Conservation (phyloP, 352 stramenopile species). For the Pythium diclinum region DNA sequence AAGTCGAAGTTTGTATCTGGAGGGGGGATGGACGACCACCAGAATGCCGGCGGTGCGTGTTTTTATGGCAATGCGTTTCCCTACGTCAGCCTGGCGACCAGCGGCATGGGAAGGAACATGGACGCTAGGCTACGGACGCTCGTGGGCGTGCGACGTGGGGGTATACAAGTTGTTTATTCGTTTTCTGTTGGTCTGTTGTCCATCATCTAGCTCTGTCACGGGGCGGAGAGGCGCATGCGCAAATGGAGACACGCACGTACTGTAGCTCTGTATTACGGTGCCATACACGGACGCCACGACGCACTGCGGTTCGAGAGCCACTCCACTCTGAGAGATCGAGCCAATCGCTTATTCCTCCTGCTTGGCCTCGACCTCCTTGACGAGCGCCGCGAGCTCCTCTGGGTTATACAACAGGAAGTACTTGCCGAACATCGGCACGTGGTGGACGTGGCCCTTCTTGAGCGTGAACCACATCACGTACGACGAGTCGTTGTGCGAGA, state of each 20-base stretch:
- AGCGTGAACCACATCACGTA: conserved; percentile 89
- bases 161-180: conserved; percentile 21
- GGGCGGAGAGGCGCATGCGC: not conserved
- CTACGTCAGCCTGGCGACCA: not conserved
- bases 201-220: conserved; percentile 1
- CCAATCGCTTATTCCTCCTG: conserved; percentile 42
- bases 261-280: conserved; percentile 6
- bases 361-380: conserved; percentile 85
- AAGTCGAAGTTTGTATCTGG: not conserved
- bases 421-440: conserved; percentile 85
- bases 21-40: conserved; percentile 22
- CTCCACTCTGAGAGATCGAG: not conserved
- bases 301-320: not conserved
- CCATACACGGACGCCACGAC: conserved; percentile 1
- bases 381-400: conserved; percentile 73
- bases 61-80: conserved; percentile 8
- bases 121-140: not conserved
- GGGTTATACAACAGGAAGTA: conserved; percentile 91
- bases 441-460: conserved; percentile 84
- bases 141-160: not conserved
- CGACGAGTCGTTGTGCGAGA: conserved; percentile 88
- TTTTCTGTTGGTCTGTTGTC: conserved; percentile 1
- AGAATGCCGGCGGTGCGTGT: conserved; percentile 19
- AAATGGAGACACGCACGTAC: conserved; percentile 1
- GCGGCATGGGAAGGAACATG: not conserved